These are phyloP conservation scores for Hypoxylon rubiginosum DNA, from an alignment of 2,329 filamentous ascomycete genomes.

Conservation along the genomic window DNA sequence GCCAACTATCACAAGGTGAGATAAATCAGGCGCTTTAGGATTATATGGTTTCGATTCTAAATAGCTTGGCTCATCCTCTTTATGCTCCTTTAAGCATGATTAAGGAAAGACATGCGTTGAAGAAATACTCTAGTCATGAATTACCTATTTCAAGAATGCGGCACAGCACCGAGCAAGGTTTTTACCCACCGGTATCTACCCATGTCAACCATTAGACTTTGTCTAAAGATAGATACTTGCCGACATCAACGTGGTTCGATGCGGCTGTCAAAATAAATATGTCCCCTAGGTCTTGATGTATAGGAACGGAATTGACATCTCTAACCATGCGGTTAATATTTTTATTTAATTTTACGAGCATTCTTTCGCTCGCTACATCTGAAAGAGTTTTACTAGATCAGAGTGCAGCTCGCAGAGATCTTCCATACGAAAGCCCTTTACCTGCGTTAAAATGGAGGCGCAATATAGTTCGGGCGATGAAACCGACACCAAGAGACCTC, in stretches of 20 bases:
- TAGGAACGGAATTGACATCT: not conserved
- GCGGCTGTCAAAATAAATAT: not conserved
- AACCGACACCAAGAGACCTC: not conserved
- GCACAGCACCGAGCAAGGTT: slow-evolving; percentile 1
- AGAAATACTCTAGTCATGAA: not conserved
- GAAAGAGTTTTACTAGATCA: not conserved
- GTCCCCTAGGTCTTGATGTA: no score
- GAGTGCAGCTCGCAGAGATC: not conserved
- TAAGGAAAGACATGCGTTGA: not conserved
- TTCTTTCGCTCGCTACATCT: not conserved
- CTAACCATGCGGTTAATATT: slow-evolving; percentile 1
- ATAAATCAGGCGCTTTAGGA: not conserved
- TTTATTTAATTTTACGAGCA: slow-evolving; percentile 1
- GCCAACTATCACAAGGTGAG: not conserved
- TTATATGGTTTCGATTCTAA: not conserved
- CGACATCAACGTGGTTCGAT: not conserved
- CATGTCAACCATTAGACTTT: not conserved
- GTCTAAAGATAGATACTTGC: not conserved
- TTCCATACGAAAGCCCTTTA: not conserved
- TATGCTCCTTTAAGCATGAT: not conserved
- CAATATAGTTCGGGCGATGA: not conserved
- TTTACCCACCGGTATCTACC: not conserved
- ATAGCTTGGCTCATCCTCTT: not conserved
- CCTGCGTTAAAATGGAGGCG: not conserved
- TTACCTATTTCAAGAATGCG: slow-evolving; percentile 1